Conservation (phyloP, 176 grass and related monocot species). For the Ananas comosus region DNA sequence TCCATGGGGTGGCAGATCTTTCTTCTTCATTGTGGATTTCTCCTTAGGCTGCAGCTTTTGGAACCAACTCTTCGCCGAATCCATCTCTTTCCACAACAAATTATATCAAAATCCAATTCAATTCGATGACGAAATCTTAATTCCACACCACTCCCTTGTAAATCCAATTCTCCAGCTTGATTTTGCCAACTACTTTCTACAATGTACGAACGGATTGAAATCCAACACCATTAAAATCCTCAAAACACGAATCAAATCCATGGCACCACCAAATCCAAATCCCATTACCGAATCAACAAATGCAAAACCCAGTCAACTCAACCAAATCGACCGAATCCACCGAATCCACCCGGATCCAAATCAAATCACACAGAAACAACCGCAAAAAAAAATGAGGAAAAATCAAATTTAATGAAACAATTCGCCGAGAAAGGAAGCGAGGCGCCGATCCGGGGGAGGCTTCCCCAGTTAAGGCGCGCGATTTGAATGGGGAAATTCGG, state of each 20-base stretch:
- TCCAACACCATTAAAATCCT: not conserved
- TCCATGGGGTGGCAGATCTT: conserved; percentile 60
- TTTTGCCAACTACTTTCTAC: too few relatives aligned
- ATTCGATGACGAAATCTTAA: not conserved
- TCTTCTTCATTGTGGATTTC: conserved; percentile 71
- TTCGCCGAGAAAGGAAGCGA: not conserved
- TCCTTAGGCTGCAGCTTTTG: conserved; percentile 82
- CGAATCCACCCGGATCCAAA: conserved; percentile 2
- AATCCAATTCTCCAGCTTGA: too few relatives aligned
- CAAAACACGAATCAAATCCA: not conserved
- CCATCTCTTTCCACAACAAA: conserved; percentile 32
- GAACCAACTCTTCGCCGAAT: conserved; percentile 89
- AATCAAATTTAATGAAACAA: not conserved
- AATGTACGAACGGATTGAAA: too few relatives aligned
- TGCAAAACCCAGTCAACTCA: not conserved
- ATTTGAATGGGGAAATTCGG: not conserved
- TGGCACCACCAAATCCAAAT: not conserved
- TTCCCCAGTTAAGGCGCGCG: too few relatives aligned
- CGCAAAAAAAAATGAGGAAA: not conserved
- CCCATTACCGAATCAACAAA: not conserved
- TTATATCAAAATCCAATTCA: conserved; percentile 17
- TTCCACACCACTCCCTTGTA: not conserved
- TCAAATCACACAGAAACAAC: not conserved
- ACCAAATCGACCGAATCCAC: conserved; percentile 12
- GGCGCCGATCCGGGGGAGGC: not conserved